Evolutionary conservation across 371 early-diverging fungal species (phyloP).

Genomic region (Mortierella sp.): DNA sequence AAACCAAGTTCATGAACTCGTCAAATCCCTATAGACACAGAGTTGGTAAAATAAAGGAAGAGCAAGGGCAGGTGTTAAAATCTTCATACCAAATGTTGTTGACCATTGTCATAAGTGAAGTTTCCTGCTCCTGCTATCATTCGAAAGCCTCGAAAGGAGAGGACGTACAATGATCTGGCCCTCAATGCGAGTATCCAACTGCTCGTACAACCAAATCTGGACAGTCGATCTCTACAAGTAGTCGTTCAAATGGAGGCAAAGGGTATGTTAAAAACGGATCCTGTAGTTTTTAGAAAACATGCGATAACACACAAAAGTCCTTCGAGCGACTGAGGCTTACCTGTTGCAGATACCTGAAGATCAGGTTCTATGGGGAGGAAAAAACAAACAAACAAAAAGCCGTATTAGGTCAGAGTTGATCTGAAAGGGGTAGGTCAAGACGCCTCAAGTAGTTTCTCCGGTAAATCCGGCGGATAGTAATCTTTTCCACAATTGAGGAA

Average conservation of each 20-base stretch:
- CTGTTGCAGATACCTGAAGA: constrained; percentile 91
- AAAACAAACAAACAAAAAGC: neutral
- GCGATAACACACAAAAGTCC: too few species aligned
- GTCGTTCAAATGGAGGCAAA: neutral
- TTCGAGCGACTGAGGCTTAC: constrained; percentile 49
- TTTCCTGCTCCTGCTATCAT: neutral
- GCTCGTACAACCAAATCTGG: constrained; percentile 94
- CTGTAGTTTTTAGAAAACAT: neutral
- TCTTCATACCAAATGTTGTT: too few species aligned
- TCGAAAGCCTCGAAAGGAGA: neutral
- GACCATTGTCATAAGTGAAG: neutral
- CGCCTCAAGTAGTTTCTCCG: neutral
- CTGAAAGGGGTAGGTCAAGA: neutral
- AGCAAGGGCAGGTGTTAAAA: neutral
- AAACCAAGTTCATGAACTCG: constrained; percentile 96
- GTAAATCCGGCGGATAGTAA: neutral
- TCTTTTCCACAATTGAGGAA: neutral
- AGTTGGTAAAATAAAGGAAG: neutral
- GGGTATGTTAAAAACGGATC: neutral
- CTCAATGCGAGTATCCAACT: constrained; percentile 89
- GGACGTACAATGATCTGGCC: constrained; percentile 88
- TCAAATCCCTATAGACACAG: constrained; percentile 87
- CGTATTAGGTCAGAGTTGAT: neutral
- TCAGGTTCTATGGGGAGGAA: constrained; percentile 81
- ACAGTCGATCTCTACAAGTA: constrained; percentile 83